A percentile compares a stretch with the other conserved stretches of the same genome.
These are phyloP conservation scores for Nemania bipapillata DNA, from an alignment of 2,329 filamentous ascomycete species.

Conservation along the genomic window DNA sequence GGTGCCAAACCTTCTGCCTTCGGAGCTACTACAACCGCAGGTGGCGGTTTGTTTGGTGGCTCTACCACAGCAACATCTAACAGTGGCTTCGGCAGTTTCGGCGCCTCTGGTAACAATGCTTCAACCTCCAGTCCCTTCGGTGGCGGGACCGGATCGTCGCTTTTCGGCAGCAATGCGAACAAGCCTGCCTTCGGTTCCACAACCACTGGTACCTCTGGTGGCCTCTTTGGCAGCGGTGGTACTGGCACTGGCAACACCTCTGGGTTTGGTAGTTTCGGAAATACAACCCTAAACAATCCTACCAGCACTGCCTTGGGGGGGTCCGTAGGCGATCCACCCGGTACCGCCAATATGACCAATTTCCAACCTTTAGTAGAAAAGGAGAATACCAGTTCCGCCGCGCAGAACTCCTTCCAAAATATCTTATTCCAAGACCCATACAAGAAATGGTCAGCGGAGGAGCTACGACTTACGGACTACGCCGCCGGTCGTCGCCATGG, in stretches of 20 bases:
- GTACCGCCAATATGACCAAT: conserved; percentile 72
- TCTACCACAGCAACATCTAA: conserved; percentile 51
- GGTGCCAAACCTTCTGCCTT: conserved; percentile 56
- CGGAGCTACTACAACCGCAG: conserved; percentile 49
- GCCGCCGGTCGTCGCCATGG: conserved; percentile 84
- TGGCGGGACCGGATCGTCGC: conserved; percentile 43
- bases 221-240: conserved; percentile 61
- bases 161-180: conserved; percentile 52
- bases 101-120: conserved; percentile 51
- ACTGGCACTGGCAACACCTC: conserved; percentile 41
- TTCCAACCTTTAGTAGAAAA: conserved; percentile 80
- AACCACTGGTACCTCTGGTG: conserved; percentile 58
- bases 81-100: conserved; percentile 55
- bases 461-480: conserved; percentile 86
- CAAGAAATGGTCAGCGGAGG: conserved; percentile 89
- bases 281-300: conserved; percentile 55
- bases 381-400: conserved; percentile 66
- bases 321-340: conserved; percentile 69
- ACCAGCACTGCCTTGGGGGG: conserved; percentile 60
- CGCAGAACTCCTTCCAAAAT: conserved; percentile 77
- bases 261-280: conserved; percentile 53
- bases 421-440: conserved; percentile 82
- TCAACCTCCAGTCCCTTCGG: conserved; percentile 55
- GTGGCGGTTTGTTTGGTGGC: conserved; percentile 49
- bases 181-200: conserved; percentile 63